Base-by-base conservation (phyloP, 805 yeast genomes). In the Yarrowia sp. region DNA sequence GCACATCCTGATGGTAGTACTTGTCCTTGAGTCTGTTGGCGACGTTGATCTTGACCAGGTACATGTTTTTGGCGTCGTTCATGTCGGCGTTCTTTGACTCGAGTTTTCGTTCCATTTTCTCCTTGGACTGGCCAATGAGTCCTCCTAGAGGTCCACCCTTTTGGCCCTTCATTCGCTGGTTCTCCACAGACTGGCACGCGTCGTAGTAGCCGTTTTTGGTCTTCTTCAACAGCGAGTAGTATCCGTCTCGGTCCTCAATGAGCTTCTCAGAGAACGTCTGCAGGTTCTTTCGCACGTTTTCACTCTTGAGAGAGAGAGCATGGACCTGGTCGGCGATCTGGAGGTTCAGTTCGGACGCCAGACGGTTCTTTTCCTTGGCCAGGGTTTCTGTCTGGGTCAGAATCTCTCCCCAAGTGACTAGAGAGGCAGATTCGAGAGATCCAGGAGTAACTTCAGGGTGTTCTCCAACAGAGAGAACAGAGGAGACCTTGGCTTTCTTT, bases 11-110 rank as follows among this genome's bases (percentile, higher is more conserved):
- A 73, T 88, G 92, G 74, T 81, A 92, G 77, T 86, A 92, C 75
- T 95, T 95, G 75, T 93, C 98, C 76, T 95, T 95, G 66, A 92
- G 78, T 67, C 98, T 82, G 76, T 95, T 95, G 63, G 96, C 95
- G 32, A 90, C 84, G 71, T 86, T 89, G 73, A 95, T 87, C 69
- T 85, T 85, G 66, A 95, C 83, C 69, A 95, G 76, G 74, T 95
- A 95, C 35, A 82, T 82, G 76, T 93, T 93, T 75, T 95, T 95
- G n/a, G 87, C 85, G 65, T 82, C 82, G 75, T 92, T 89, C 99
- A 95, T 95, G 39, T 88, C 95, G 4, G 77, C 72, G 71, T 88
- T 88, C 68, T 85, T 85, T 35, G 87, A 88, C 35, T 80, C 80
- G 50, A 83, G 75, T 72, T 84, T 87, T 35, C 71, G 73, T 51